Evolutionary conservation across 2,329 filamentous ascomycete species (phyloP).

Genomic region (Nemania bipapillata): DNA sequence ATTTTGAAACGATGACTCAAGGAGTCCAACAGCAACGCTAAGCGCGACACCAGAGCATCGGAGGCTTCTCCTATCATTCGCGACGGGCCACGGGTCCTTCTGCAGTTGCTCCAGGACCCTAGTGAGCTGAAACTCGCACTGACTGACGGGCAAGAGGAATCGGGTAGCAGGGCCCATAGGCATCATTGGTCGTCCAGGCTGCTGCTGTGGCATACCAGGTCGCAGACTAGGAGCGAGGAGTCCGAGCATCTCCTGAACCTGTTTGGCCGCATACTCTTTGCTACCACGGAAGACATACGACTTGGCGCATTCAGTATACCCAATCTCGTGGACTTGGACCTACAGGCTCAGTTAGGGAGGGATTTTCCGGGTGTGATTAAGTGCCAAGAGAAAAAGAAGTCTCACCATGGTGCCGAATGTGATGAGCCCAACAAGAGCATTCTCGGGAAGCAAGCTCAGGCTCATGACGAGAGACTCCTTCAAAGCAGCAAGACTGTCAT

Average conservation of each 20-base stretch:
- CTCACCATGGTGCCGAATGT: slow-evolving; percentile 92
- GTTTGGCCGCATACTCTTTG: slow-evolving; percentile 98
- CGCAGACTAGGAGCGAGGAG: slow-evolving; percentile 77
- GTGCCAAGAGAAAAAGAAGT: not conserved
- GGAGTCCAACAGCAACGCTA: slow-evolving; percentile 88
- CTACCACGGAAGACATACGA: slow-evolving; percentile 97
- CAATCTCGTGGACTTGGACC: slow-evolving; percentile 97
- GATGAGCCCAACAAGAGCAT: slow-evolving; percentile 83
- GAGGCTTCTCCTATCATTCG: slow-evolving; percentile 88
- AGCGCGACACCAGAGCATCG: slow-evolving; percentile 96
- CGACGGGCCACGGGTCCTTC: slow-evolving; percentile 96
- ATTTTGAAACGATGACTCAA: slow-evolving; percentile 96
- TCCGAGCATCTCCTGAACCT: slow-evolving; percentile 99
- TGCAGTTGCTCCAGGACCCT: slow-evolving; percentile 95
- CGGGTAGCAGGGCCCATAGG: slow-evolving; percentile 84
- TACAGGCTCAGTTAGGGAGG: slow-evolving; percentile 53
- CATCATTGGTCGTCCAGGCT: slow-evolving; percentile 77
- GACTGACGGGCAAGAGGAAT: slow-evolving; percentile 92
- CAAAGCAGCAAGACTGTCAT: slow-evolving; percentile 82
- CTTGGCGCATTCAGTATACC: slow-evolving; percentile 97
- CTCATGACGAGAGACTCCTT: slow-evolving; percentile 90
- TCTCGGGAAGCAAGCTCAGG: slow-evolving; percentile 81
- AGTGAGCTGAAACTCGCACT: slow-evolving; percentile 96
- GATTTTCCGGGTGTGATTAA: not conserved
- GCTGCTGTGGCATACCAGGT: slow-evolving; percentile 76